Conservation (phyloP, 2,329 filamentous ascomycete genomes). For the Neopestalotiopsis clavispora region DNA sequence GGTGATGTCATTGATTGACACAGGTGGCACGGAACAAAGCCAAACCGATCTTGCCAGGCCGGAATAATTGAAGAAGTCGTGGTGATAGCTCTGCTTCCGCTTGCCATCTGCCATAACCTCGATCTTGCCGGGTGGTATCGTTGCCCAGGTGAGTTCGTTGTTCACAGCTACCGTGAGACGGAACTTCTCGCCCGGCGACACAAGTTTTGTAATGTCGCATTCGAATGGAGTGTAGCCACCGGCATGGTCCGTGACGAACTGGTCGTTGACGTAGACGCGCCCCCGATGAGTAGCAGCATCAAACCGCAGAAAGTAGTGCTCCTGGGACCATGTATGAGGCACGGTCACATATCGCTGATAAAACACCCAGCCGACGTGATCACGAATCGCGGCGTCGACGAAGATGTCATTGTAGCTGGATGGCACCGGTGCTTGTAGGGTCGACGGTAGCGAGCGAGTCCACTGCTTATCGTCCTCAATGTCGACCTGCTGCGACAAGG, state of each 20-base stretch:
- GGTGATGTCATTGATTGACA: background rate
- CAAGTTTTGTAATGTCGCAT: constrained; percentile 27
- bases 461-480: constrained; percentile 22
- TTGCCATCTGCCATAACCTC: constrained; percentile 16
- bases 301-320: constrained; percentile 29
- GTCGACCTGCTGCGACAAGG: constrained; percentile 18
- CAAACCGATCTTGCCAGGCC: background rate
- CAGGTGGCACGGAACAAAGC: background rate
- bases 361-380: constrained; percentile 37
- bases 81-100: background rate
- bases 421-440: constrained; percentile 28
- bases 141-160: constrained; percentile 34
- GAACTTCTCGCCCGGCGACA: constrained; percentile 28
- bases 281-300: constrained; percentile 34
- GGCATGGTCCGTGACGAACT: constrained; percentile 28
- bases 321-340: constrained; percentile 24
- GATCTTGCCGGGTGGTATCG: constrained; percentile 32
- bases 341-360: constrained; percentile 34
- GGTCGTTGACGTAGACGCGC: constrained; percentile 33
- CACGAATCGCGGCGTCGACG: constrained; percentile 26
- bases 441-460: constrained; percentile 36
- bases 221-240: constrained; percentile 36
- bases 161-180: constrained; percentile 36
- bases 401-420: constrained; percentile 34
- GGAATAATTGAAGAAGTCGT: background rate